Conservation (phyloP, 2,329 filamentous ascomycete genomes). For the Aspergillus sp. region DNA sequence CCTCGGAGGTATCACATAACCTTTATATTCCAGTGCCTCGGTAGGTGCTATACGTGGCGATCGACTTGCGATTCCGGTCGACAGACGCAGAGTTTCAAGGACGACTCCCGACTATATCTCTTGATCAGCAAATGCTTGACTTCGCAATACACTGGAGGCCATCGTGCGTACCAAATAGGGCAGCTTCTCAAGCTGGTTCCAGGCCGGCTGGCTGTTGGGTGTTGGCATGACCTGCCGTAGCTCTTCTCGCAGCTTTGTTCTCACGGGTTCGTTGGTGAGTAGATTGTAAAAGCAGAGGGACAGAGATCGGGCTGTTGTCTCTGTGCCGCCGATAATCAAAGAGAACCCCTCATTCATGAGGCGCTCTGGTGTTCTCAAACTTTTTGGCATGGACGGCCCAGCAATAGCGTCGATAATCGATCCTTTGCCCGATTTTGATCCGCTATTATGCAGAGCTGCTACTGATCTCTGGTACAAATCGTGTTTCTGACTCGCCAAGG, state of each 20-base stretch:
- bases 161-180: slow-evolving; percentile 34
- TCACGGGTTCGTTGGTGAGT: slow-evolving; percentile 14
- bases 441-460: slow-evolving; percentile 5
- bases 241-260: slow-evolving; percentile 24
- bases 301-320: slow-evolving; percentile 35
- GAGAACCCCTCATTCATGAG: slow-evolving; percentile 38
- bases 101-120: slow-evolving; percentile 7
- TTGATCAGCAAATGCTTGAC: neutral
- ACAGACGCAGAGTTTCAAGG: slow-evolving; percentile 36
- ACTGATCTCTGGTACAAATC: slow-evolving; percentile 9
- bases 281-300: slow-evolving; percentile 27
- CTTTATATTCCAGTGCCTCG: slow-evolving; percentile 27
- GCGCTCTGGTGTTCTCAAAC: slow-evolving; percentile 20
- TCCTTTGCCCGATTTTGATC: neutral
- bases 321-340: slow-evolving; percentile 39
- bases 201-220: slow-evolving; percentile 19
- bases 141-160: no score
- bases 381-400: slow-evolving; percentile 14
- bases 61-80: slow-evolving; percentile 30
- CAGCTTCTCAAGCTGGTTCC: slow-evolving; percentile 36
- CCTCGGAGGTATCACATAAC: slow-evolving; percentile 29
- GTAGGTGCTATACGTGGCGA: slow-evolving; percentile 25
- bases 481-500: slow-evolving; percentile 14
- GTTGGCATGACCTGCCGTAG: slow-evolving; percentile 27
- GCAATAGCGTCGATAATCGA: slow-evolving; percentile 17